phyloP scores from a whole-genome alignment of 2,329 filamentous ascomycete species.

The Mariannaea sp. region DNA sequence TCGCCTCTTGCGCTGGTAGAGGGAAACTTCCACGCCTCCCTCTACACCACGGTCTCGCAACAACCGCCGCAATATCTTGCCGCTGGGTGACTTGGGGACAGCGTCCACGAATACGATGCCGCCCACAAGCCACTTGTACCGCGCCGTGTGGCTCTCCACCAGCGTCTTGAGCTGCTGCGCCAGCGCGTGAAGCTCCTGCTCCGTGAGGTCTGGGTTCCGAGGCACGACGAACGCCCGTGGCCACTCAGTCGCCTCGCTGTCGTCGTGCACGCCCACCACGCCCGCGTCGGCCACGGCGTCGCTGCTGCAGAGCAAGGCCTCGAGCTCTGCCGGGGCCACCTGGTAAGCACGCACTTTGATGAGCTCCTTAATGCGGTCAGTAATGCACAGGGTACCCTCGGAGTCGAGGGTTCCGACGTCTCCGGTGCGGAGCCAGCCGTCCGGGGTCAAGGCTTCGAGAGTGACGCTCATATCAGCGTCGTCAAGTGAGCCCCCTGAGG shows the following conservation, averaged over 20 bases:
- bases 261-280: slow-evolving; percentile 62
- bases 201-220: slow-evolving; percentile 31
- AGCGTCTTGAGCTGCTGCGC: slow-evolving; percentile 60
- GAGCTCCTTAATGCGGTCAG: slow-evolving; percentile 73
- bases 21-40: slow-evolving; percentile 38
- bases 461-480: slow-evolving; percentile 46
- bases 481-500: slow-evolving; percentile 3
- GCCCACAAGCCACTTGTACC: slow-evolving; percentile 70
- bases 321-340: slow-evolving; percentile 60
- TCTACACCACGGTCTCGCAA: slow-evolving; percentile 48
- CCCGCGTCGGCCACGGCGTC: slow-evolving; percentile 64
- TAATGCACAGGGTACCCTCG: slow-evolving; percentile 64
- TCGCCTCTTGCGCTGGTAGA: slow-evolving; percentile 36
- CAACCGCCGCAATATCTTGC: slow-evolving; percentile 53
- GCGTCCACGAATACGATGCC: slow-evolving; percentile 70
- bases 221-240: slow-evolving; percentile 67
- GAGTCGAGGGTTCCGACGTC: slow-evolving; percentile 67
- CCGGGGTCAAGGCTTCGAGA: slow-evolving; percentile 47
- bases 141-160: slow-evolving; percentile 63
- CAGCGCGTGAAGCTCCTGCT: slow-evolving; percentile 49
- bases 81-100: slow-evolving; percentile 72
- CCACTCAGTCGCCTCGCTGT: slow-evolving; percentile 63
- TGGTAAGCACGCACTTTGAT: slow-evolving; percentile 67
- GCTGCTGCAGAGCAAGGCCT: slow-evolving; percentile 44
- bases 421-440: slow-evolving; percentile 74